Conservation (phyloP, 1,284 basidiomycete species). For the Amylostereum areolatum region DNA sequence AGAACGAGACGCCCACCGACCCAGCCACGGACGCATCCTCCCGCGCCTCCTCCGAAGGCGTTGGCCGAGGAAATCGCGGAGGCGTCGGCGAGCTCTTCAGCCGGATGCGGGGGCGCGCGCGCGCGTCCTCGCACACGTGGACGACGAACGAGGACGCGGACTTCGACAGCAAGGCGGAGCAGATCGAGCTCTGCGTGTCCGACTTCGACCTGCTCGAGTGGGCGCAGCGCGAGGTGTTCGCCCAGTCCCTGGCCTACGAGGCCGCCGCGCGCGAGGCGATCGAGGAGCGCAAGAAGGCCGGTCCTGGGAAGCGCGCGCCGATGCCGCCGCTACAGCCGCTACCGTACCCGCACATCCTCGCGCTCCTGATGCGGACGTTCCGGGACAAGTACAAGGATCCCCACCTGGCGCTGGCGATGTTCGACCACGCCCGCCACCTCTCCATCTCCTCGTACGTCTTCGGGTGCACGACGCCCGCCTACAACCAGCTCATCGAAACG, state of each 20-base stretch:
- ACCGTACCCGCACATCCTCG: slow-evolving; percentile 71
- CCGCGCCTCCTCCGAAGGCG: too few species aligned
- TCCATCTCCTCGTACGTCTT: slow-evolving; percentile 78
- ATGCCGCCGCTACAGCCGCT: slow-evolving; percentile 40
- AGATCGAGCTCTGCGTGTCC: slow-evolving; percentile 63
- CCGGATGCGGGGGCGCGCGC: slow-evolving; percentile 41
- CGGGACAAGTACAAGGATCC: slow-evolving; percentile 74
- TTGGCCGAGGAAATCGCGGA: slow-evolving; percentile 9
- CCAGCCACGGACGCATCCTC: slow-evolving; percentile 1
- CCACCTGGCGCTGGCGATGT: slow-evolving; percentile 78
- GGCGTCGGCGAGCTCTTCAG: slow-evolving; percentile 26
- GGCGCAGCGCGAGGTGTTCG: slow-evolving; percentile 70
- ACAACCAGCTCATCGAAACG: slow-evolving; percentile 79
- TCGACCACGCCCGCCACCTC: slow-evolving; percentile 67
- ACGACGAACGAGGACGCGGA: slow-evolving; percentile 47
- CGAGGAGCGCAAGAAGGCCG: slow-evolving; percentile 13
- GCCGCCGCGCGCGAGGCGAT: slow-evolving; percentile 36
- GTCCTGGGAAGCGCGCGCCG: slow-evolving; percentile 8
- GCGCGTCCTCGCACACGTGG: slow-evolving; percentile 43
- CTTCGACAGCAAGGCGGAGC: slow-evolving; percentile 73
- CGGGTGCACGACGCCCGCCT: slow-evolving; percentile 79
- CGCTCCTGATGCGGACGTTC: slow-evolving; percentile 69
- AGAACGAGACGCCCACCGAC: slow-evolving; percentile 13
- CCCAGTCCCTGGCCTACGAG: slow-evolving; percentile 43
- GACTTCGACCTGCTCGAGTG: slow-evolving; percentile 75